A percentile compares a stretch with the other conserved stretches of the same genome.
These are phyloP conservation scores for Candida pseudofarinosa DNA, from an alignment of 805 yeast species.

Conservation along the genomic window DNA sequence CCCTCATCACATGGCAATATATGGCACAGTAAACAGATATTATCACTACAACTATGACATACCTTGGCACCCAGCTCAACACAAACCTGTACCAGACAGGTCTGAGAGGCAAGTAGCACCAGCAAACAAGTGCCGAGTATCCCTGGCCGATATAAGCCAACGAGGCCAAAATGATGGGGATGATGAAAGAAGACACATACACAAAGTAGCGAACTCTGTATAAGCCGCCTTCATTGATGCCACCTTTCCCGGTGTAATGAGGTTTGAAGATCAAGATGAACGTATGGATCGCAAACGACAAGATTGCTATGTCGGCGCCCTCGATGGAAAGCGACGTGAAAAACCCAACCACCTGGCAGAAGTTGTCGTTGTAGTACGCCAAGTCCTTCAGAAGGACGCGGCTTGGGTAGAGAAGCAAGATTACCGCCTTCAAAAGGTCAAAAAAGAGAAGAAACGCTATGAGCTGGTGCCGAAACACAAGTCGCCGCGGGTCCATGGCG, in stretches of 20 bases:
- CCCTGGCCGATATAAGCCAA: constrained; percentile 62
- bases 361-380: constrained; percentile 44
- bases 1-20: constrained; percentile 65
- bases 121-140: constrained; percentile 59
- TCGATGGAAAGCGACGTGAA: constrained; percentile 77
- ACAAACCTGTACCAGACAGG: constrained; percentile 74
- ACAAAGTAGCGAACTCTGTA: constrained; percentile 54
- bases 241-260: constrained; percentile 35
- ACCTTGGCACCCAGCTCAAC: constrained; percentile 81
- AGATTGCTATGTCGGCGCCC: constrained; percentile 82
- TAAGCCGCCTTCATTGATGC: constrained; percentile 66
- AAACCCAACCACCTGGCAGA: constrained; percentile 71
- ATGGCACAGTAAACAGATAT: constrained; percentile 63
- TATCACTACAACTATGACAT: constrained; percentile 58
- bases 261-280: constrained; percentile 70
- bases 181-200: constrained; percentile 51
- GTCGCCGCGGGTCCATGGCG: constrained; percentile 60
- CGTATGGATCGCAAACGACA: constrained; percentile 80
- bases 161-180: constrained; percentile 68
- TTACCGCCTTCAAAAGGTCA: constrained; percentile 70
- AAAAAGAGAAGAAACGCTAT: constrained; percentile 63
- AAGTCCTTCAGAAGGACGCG: constrained; percentile 42
- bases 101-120: constrained; percentile 73
- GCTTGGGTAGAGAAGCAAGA: constrained; percentile 66
- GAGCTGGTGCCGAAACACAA: constrained; percentile 67